phyloP scores from a whole-genome alignment of 306 rosid genomes.

The Elaeagnus macrophylla region DNA sequence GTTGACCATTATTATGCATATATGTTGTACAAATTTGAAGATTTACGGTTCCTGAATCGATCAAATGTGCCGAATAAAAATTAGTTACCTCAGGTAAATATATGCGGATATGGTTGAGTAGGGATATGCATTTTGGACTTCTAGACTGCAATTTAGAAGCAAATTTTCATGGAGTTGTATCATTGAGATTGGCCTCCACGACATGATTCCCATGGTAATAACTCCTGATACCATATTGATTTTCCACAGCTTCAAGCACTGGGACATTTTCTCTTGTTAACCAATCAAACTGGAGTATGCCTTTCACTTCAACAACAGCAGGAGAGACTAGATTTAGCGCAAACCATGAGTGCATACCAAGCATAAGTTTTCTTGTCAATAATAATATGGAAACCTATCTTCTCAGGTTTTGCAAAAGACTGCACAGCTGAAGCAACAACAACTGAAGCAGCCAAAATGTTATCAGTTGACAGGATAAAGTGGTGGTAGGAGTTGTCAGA shows the following conservation, averaged over 20 bases:
- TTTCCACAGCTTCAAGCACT: conserved; percentile 94
- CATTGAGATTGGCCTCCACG: conserved; percentile 59
- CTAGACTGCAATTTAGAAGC: conserved; percentile 87
- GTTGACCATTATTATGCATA: no score
- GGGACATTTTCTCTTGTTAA: conserved; percentile 99
- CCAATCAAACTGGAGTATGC: conserved; percentile 97
- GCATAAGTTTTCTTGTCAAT: conserved; percentile 96
- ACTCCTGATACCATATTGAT: conserved; percentile 70
- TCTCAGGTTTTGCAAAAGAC: conserved; percentile 66
- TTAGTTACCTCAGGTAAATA: conserved; percentile 82
- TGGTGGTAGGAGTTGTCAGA: conserved; percentile 86
- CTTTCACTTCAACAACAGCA: conserved; percentile 90
- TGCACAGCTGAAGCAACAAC: conserved; percentile 90
- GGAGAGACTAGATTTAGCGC: conserved; percentile 80
- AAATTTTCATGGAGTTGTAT: conserved; percentile 57
- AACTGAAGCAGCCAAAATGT: conserved; percentile 96
- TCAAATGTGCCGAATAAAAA: background rate
- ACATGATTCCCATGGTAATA: conserved; percentile 94
- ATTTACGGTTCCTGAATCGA: background rate
- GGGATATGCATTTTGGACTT: conserved; percentile 96
- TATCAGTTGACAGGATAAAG: conserved; percentile 85
- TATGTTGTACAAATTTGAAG: background rate
- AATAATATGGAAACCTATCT: conserved; percentile 89
- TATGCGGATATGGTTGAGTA: conserved; percentile 93
- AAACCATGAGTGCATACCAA: conserved; percentile 99